These are phyloP conservation scores for Diversispora eburnea DNA, from an alignment of 192 early-diverging fungal species.

Conservation along the genomic window DNA sequence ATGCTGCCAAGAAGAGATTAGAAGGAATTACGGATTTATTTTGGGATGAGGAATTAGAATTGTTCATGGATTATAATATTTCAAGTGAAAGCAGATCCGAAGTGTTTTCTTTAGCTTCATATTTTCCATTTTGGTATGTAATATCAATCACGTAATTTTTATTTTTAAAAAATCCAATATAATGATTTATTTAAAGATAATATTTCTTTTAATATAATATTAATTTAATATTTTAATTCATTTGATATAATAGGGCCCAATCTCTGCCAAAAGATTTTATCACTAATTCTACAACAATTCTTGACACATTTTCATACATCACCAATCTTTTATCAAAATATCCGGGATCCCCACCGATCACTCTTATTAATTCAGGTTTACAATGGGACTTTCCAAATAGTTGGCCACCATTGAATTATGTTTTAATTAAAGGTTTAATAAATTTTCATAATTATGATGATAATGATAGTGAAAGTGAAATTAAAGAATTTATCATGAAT, in stretches of 20 bases:
- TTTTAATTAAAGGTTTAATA: slow-evolving; percentile 48
- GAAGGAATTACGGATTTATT: slow-evolving; percentile 51
- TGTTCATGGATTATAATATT: slow-evolving; percentile 59
- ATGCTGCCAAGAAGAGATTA: slow-evolving; percentile 36
- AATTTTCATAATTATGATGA: slow-evolving; percentile 17
- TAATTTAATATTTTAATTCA: too few relatives aligned
- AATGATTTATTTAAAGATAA: too few relatives aligned
- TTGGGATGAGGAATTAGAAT: slow-evolving; percentile 43
- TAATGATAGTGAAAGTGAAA: slow-evolving; percentile 9
- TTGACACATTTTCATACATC: slow-evolving; percentile 43
- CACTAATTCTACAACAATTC: slow-evolving; percentile 30
- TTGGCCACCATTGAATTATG: slow-evolving; percentile 67
- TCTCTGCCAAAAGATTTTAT: slow-evolving; percentile 28
- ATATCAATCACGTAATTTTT: too few relatives aligned
- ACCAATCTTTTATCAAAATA: slow-evolving; percentile 35
- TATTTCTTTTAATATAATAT: too few relatives aligned
- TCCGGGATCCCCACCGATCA: slow-evolving; percentile 62
- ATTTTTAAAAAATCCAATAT: too few relatives aligned
- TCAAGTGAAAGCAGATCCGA: slow-evolving; percentile 31
- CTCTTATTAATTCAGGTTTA: slow-evolving; percentile 52
- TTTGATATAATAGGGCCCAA: slow-evolving; percentile 15
- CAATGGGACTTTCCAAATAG: slow-evolving; percentile 75
- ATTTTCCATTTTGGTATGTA: slow-evolving; percentile 65
- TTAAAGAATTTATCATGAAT: neutral
- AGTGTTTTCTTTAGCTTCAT: slow-evolving; percentile 45